A percentile compares a stretch with the other conserved stretches of the same genome.
phyloP scores from a whole-genome alignment of 1,284 basidiomycete genomes.

The Laetiporus sulphureus region DNA sequence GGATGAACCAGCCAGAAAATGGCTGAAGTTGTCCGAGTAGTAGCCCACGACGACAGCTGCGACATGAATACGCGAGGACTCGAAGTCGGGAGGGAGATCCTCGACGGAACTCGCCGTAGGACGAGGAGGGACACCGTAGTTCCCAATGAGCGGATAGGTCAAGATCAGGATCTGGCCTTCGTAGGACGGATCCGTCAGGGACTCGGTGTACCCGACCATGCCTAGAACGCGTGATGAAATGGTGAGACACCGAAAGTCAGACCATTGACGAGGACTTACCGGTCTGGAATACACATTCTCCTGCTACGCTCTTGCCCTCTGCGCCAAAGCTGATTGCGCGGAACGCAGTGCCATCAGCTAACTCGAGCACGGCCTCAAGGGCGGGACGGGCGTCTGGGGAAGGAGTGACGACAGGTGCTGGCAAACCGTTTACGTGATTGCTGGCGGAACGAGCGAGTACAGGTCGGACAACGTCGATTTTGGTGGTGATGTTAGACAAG shows the following conservation, averaged over 20 bases:
- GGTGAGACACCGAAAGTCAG: background rate
- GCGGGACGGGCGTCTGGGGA: conserved; percentile 20
- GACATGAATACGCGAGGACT: conserved; percentile 92
- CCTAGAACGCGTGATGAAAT: conserved; percentile 41
- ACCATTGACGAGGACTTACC: conserved; percentile 50
- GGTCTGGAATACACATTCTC: conserved; percentile 99
- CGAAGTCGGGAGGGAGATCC: conserved; percentile 77
- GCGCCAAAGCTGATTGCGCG: conserved; percentile 94
- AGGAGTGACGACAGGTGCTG: conserved; percentile 49
- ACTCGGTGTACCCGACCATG: conserved; percentile 99
- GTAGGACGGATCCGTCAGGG: conserved; percentile 97
- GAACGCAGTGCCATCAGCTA: conserved; percentile 87
- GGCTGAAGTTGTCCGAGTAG: conserved; percentile 93
- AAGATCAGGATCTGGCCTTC: conserved; percentile 97
- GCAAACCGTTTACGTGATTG: conserved; percentile 33
- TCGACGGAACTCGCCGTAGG: conserved; percentile 44
- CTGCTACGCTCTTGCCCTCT: conserved; percentile 83
- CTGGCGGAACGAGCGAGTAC: conserved; percentile 42
- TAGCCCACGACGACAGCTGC: conserved; percentile 90
- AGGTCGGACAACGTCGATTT: conserved; percentile 33
- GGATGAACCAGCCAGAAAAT: conserved; percentile 89
- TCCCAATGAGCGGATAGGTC: conserved; percentile 96
- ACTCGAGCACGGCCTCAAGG: conserved; percentile 74
- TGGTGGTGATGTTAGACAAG: conserved; percentile 22
- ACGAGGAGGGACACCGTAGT: conserved; percentile 95